Base-by-base conservation (phyloP, 2,329 filamentous ascomycete genomes). In the Aspergillus neoniger region DNA sequence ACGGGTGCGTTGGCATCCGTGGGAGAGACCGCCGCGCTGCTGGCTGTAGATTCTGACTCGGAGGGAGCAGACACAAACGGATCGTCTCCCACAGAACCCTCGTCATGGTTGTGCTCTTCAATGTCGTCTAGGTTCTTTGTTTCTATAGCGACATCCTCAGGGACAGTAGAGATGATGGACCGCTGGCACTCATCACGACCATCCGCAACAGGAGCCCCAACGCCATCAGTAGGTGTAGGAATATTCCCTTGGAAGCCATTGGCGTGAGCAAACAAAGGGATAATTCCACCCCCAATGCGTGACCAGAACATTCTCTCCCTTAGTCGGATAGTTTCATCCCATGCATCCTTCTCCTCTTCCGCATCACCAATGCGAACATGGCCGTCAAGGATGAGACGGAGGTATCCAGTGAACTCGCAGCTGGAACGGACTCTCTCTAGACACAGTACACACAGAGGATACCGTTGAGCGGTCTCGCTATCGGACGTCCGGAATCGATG, bases 251-350 rank as follows among this genome's bases (percentile, higher is more conserved):
- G 60, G 44, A 48, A 39, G 25, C 32, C 59, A 28, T 62, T 69
- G 28, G 62, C 49, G 12, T 65, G 67, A 25, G 80, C 65, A 54
- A 81, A 80, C 12, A 85, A 81, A 1, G 94, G 95, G 12, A 98
- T 80, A 2, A 99, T 92, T 14, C 95, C 95, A 28, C 93, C 95
- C 25, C 94, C 94, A 55, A 99, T 87, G 58, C 95, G 86, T 54
- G 91, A 87, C 95, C 95, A 99, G 74, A 99, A 99, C 90, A 99
- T 96, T 68, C 94, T 88, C 75, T 99, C 95, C 54, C 95, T 85
- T 51, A 98, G 78, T 30, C 90, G 86, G 10, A 97, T 90, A 59
- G 92, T 92, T 79, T 99, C 95, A 73, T 98, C 94, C 95, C 95
- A 99, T 0, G 92, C 92, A 28, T 87, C 86, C 71, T 90, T 91